Conservation (phyloP, 495 filamentous ascomycete species). For the Penicillium macrosclerotiorum region DNA sequence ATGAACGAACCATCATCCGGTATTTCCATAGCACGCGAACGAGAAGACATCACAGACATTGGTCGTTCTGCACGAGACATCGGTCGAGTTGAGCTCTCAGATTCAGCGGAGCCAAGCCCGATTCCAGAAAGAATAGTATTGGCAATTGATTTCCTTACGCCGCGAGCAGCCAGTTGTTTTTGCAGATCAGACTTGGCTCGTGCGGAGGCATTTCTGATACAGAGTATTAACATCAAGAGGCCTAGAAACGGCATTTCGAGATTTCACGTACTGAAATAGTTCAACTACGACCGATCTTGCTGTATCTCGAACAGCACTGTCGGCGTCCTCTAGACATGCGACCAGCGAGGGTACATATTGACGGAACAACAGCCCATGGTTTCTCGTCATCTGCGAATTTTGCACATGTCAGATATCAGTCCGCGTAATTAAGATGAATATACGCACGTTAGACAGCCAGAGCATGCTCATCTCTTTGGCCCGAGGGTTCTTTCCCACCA, state of each 20-base stretch:
- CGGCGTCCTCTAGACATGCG: slow-evolving; percentile 83
- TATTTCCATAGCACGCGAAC: slow-evolving; percentile 24
- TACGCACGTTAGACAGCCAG: slow-evolving; percentile 70
- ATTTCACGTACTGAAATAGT: slow-evolving; percentile 66
- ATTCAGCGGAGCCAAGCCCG: slow-evolving; percentile 40
- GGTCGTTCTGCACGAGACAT: slow-evolving; percentile 45
- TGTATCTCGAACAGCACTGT: slow-evolving; percentile 76
- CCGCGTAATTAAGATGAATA: slow-evolving; percentile 7
- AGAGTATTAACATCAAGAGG: slow-evolving; percentile 3
- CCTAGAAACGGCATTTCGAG: slow-evolving; percentile 3
- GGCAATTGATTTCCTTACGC: slow-evolving; percentile 81
- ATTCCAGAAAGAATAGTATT: slow-evolving; percentile 73
- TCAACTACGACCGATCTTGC: slow-evolving; percentile 81
- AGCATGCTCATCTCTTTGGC: slow-evolving; percentile 80
- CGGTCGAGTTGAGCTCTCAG: slow-evolving; percentile 31
- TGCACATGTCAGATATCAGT: slow-evolving; percentile 1
- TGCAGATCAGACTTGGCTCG: slow-evolving; percentile 85
- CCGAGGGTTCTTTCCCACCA: slow-evolving; percentile 75
- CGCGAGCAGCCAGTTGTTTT: slow-evolving; percentile 71
- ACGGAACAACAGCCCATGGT: slow-evolving; percentile 73
- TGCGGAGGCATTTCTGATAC: slow-evolving; percentile 66
- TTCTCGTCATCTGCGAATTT: slow-evolving; percentile 66
- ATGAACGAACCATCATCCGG: slow-evolving; percentile 26
- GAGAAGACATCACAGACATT: slow-evolving; percentile 28
- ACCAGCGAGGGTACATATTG: slow-evolving; percentile 79